Conservation (phyloP, 2,329 filamentous ascomycete genomes). For the Fusarium bulbicola region DNA sequence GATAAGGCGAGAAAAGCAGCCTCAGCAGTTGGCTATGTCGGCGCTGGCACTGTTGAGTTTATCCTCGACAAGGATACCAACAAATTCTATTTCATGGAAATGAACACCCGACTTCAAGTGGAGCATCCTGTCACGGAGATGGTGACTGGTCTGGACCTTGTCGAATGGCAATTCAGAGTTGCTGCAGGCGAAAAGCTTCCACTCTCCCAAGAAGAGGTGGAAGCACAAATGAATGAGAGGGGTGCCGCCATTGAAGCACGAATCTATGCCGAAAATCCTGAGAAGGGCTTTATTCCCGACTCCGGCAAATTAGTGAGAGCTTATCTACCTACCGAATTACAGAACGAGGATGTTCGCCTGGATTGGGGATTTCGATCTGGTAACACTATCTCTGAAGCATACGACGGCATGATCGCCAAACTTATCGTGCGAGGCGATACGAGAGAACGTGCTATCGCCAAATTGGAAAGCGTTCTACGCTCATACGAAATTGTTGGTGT, state of each 20-base stretch:
- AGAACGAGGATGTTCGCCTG: slow-evolving; percentile 77
- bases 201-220: slow-evolving; percentile 70
- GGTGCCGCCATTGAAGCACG: slow-evolving; percentile 95
- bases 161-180: slow-evolving; percentile 94
- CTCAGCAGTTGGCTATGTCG: slow-evolving; percentile 85
- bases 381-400: slow-evolving; percentile 91
- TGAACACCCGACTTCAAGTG: slow-evolving; percentile 91
- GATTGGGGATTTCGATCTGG: slow-evolving; percentile 93
- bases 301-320: slow-evolving; percentile 89
- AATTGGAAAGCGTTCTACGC: slow-evolving; percentile 80
- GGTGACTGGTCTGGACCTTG: slow-evolving; percentile 77
- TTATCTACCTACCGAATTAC: slow-evolving; percentile 71
- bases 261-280: slow-evolving; percentile 96
- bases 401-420: slow-evolving; percentile 99
- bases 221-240: slow-evolving; percentile 74
- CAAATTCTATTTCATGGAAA: slow-evolving; percentile 84
- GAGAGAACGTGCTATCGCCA: slow-evolving; percentile 82
- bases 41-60: slow-evolving; percentile 90
- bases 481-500: slow-evolving; percentile 93
- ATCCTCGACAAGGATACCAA: slow-evolving; percentile 85
- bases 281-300: slow-evolving; percentile 91
- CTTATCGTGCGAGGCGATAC: slow-evolving; percentile 88
- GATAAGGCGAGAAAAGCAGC: slow-evolving; percentile 72
- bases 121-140: slow-evolving; percentile 91
- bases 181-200: slow-evolving; percentile 66